A percentile compares a stretch with the other conserved stretches of the same genome.
phyloP scores from a whole-genome alignment of 768 basidiomycete species.

The Dentipellis fragilis region DNA sequence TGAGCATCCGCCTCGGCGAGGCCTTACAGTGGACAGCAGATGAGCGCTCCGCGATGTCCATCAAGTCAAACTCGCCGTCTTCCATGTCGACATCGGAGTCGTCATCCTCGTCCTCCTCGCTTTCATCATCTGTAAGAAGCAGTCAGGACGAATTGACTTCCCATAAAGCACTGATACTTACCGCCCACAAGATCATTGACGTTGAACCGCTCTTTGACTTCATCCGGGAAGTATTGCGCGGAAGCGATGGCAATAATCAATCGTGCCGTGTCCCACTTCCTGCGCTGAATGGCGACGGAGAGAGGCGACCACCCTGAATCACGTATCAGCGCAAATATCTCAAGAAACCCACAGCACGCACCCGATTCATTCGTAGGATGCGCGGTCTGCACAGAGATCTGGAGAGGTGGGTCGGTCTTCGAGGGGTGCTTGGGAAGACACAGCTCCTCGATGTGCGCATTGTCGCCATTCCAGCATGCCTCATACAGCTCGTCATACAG shows the following conservation, averaged over 20 bases:
- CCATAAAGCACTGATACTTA: background rate
- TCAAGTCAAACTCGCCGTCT: conserved; percentile 34
- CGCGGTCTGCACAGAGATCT: conserved; percentile 31
- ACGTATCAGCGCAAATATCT: background rate
- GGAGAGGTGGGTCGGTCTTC: conserved; percentile 24
- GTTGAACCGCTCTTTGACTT: conserved; percentile 18
- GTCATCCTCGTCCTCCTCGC: conserved; percentile 22
- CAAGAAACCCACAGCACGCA: conserved; percentile 5
- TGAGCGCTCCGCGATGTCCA: conserved; percentile 41
- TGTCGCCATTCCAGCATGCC: conserved; percentile 44
- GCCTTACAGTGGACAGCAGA: conserved; percentile 32
- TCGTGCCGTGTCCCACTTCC: conserved; percentile 49
- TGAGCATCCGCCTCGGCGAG: conserved; percentile 29
- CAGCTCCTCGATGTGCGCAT: conserved; percentile 37
- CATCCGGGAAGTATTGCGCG: conserved; percentile 39
- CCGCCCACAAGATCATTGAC: conserved; percentile 16
- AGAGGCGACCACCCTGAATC: conserved; percentile 37
- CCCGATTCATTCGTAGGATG: conserved; percentile 9
- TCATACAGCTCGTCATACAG: conserved; percentile 47
- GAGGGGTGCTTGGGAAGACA: conserved; percentile 36
- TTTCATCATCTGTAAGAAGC: conserved; percentile 4
- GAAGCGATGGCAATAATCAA: conserved; percentile 46
- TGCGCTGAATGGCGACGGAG: conserved; percentile 35
- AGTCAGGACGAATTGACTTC: background rate
- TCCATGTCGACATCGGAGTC: conserved; percentile 31